Base-by-base conservation (phyloP, 495 filamentous ascomycete genomes). In the Penicillium cinerascens region DNA sequence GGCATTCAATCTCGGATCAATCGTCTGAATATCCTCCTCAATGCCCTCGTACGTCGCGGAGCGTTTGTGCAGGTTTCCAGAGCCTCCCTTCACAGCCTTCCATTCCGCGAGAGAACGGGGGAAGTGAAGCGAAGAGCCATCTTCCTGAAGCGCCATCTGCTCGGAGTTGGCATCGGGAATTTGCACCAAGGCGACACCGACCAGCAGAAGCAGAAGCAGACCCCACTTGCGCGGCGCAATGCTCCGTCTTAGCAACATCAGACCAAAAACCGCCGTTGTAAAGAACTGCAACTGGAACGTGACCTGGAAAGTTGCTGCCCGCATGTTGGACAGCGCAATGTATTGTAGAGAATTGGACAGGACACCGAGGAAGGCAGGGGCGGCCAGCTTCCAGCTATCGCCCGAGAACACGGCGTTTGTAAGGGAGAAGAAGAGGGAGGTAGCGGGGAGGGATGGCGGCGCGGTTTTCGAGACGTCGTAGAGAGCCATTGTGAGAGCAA, bases 1-100 rank as follows among this genome's bases (percentile, higher is more conserved):
- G 44, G 83, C 79, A 69, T 91, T 90, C 80, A 95, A 82, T 36
- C 77, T 69, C 8, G 86, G 87, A 21, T 80, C 72, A 16, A 77
- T 78, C 23, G 80, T 68, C 39, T 79, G 76, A 36, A 87, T 77
- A 61, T 96, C 92, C 52, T 93, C 86, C 55, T 90, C 78, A 46
- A 96, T 96, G 18, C 93, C 92, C 68, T 96, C 87, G 61, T 97
- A 96, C 1, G 91, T 95, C 5, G 91, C 91, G n/a, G 91, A 96
- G n/a, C 93, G 84, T 47, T 76, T 77, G 18, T 77, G 71, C 39
- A 92, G 46, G 43, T 71, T 74, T 8, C 67, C 60, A 20, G 70
- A 60, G 43, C 71, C 68, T 41, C 70, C 66, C 46, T 75, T 74
- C 33, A 64, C 64, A 36, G 70, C 70, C 51, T 69, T 77, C 70